These are phyloP conservation scores for Exophiala aquamarina DNA, from an alignment of 2,329 filamentous ascomycete species.

Conservation along the genomic window DNA sequence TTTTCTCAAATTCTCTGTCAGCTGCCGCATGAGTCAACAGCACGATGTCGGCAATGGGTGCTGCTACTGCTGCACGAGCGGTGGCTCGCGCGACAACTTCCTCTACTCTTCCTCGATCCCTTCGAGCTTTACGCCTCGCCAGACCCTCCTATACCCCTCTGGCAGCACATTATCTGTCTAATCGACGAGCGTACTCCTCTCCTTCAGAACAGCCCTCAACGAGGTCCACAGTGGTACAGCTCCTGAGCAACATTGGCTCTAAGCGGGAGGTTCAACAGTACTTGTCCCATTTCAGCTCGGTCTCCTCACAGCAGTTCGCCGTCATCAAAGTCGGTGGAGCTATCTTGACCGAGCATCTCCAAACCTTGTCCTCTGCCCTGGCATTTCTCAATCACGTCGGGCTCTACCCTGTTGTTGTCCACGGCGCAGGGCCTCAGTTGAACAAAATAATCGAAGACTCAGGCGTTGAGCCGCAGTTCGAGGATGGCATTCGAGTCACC, in stretches of 20 bases:
- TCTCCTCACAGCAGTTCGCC: conserved; percentile 94
- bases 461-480: conserved; percentile 90
- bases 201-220: conserved; percentile 60
- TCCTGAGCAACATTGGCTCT: conserved; percentile 92
- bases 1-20: conserved; percentile 6
- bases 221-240: conserved; percentile 79
- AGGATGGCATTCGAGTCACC: conserved; percentile 93
- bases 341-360: conserved; percentile 90
- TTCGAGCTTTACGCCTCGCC: conserved; percentile 26
- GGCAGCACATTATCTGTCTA: conserved; percentile 10
- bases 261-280: conserved; percentile 97
- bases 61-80: conserved; percentile 28
- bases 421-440: conserved; percentile 91
- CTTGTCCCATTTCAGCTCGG: conserved; percentile 93
- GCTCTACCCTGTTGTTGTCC: conserved; percentile 91
- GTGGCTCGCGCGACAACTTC: conserved; percentile 24
- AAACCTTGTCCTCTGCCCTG: conserved; percentile 84
- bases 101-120: conserved; percentile 16
- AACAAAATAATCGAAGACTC: conserved; percentile 88
- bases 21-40: conserved; percentile 29
- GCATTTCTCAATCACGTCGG: conserved; percentile 93
- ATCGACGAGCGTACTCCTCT: conserved; percentile 45
- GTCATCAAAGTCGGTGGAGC: conserved; percentile 98
- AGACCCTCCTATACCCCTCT: conserved; percentile 35
- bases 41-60: conserved; percentile 26